phyloP scores from a whole-genome alignment of 345 rosid species.

The Murraya paniculata region DNA sequence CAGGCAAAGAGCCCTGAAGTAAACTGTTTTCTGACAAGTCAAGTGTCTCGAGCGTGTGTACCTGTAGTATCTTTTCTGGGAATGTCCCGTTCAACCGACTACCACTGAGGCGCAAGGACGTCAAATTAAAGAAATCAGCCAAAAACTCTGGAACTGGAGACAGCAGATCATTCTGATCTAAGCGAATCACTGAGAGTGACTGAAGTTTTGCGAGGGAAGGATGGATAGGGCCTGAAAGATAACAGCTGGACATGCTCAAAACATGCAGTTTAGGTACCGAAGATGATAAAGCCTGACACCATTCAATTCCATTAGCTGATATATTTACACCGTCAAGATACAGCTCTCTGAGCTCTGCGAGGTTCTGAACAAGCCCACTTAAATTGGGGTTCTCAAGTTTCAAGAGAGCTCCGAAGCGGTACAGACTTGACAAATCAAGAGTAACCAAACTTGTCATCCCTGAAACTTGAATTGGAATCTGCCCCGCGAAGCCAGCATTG shows the following conservation, averaged over 20 bases:
- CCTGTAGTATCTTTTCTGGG: slow-evolving; percentile 23
- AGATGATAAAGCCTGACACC: slow-evolving; percentile 32
- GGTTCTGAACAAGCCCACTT: slow-evolving; percentile 18
- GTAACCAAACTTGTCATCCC: slow-evolving; percentile 16
- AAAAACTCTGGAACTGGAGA: slow-evolving; percentile 31
- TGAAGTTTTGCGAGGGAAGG: slow-evolving; percentile 19
- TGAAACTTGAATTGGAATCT: slow-evolving; percentile 30
- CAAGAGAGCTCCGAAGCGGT: background rate
- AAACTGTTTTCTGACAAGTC: slow-evolving; percentile 15
- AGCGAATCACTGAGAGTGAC: slow-evolving; percentile 27
- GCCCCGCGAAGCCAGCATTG: slow-evolving; percentile 36
- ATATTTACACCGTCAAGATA: slow-evolving; percentile 36
- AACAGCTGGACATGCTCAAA: slow-evolving; percentile 43
- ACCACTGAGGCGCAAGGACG: background rate
- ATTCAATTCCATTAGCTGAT: slow-evolving; percentile 25
- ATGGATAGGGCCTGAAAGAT: slow-evolving; percentile 28
- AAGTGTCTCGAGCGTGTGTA: slow-evolving; percentile 23
- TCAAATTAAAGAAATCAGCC: slow-evolving; percentile 18
- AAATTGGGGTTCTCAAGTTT: slow-evolving; percentile 29
- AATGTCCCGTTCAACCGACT: slow-evolving; percentile 19
- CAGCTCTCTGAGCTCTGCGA: slow-evolving; percentile 20
- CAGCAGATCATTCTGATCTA: slow-evolving; percentile 14
- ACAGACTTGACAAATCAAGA: slow-evolving; percentile 26
- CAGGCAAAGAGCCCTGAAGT: slow-evolving; percentile 24
- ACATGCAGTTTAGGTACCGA: slow-evolving; percentile 27